A percentile compares a stretch with the other conserved stretches of the same genome.
Conservation (phyloP, 306 rosid species). For the Corylus avellana region DNA sequence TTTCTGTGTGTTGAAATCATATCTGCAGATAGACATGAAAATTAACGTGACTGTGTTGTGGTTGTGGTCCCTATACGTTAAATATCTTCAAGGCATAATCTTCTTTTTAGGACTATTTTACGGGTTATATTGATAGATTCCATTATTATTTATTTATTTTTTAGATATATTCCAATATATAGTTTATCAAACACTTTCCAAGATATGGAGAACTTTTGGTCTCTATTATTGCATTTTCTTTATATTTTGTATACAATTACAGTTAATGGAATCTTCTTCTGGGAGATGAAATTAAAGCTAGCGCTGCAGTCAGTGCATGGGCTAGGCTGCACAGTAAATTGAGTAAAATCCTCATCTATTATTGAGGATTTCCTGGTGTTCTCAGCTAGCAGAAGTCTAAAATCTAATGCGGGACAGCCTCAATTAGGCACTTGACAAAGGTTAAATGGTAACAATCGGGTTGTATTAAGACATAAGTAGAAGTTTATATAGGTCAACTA, state of each 20-base stretch:
- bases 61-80: conserved; percentile 29
- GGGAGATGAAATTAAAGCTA: background rate
- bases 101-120: conserved; percentile 22
- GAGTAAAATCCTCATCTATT: no score
- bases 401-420: no score
- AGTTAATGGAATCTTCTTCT: background rate
- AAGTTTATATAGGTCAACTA: no score
- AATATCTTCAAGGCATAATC: conserved; percentile 40
- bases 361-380: no score
- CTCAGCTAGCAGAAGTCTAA: no score
- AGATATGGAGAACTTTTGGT: conserved; percentile 1
- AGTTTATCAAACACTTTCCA: conserved; percentile 18
- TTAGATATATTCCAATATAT: conserved; percentile 26
- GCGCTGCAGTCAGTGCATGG: no score
- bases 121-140: background rate
- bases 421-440: no score
- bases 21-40: conserved; percentile 28
- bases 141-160: background rate
- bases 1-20: background rate
- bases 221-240: background rate
- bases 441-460: no score
- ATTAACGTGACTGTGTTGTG: background rate
- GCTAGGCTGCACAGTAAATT: no score
- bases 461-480: no score
- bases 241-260: background rate